Evolutionary conservation across 2,329 filamentous ascomycete species (phyloP).

Genomic region (Neonectria coccinea): DNA sequence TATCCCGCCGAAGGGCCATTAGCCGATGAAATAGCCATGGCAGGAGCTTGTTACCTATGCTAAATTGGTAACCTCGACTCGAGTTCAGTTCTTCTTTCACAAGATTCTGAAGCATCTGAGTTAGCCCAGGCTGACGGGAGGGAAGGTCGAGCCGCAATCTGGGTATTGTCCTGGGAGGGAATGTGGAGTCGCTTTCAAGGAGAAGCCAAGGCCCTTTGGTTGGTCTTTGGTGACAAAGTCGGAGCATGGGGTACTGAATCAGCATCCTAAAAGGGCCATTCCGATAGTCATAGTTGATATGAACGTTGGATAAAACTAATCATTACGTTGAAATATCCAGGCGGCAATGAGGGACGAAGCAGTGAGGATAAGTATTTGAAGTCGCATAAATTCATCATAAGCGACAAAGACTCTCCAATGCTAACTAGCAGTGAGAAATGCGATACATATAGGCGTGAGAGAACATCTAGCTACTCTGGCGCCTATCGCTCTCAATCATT

Average conservation of each 20-base stretch:
- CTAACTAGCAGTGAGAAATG: neutral
- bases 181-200: neutral
- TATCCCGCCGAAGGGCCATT: no score
- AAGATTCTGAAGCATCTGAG: neutral
- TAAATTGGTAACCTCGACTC: no score
- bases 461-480: neutral
- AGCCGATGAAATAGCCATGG: no score
- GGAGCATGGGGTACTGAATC: no score
- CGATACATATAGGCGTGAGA: neutral
- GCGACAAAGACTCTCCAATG: neutral
- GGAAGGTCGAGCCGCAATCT: no score
- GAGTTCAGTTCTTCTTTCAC: neutral
- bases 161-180: neutral
- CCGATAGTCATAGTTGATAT: no score
- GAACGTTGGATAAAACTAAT: neutral
- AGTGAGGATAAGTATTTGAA: neutral
- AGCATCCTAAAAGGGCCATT: neutral
- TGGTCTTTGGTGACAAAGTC: neutral
- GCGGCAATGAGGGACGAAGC: neutral
- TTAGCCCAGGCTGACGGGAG: no score
- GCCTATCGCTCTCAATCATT: neutral
- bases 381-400: neutral
- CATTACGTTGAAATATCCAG: neutral
- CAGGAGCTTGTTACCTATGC: no score
- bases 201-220: neutral